Evolutionary conservation across 2,329 filamentous ascomycete genomes (phyloP).

Genomic region (Epicoccum nigrum): DNA sequence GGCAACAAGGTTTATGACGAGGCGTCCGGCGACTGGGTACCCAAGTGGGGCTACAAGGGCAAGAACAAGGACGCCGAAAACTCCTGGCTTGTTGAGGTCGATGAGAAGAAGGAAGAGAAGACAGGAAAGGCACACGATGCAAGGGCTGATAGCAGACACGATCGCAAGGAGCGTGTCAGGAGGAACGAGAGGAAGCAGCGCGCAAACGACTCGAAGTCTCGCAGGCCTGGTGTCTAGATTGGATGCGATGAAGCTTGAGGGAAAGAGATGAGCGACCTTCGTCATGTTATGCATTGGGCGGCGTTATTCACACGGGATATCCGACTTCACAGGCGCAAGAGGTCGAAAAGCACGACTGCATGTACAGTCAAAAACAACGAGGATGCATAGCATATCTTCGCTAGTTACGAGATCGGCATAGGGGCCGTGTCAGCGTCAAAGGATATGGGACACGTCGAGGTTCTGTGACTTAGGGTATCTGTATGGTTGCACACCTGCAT

Average conservation of each 20-base stretch:
- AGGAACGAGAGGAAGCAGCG: slow-evolving; percentile 53
- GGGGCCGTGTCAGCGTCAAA: not conserved
- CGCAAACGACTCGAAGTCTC: slow-evolving; percentile 68
- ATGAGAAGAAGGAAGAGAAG: slow-evolving; percentile 72
- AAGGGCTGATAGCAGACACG: slow-evolving; percentile 66
- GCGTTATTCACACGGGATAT: slow-evolving; percentile 31
- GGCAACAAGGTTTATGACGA: slow-evolving; percentile 85
- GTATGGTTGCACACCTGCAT: too few species aligned
- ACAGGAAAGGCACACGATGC: slow-evolving; percentile 63
- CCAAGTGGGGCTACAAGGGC: slow-evolving; percentile 93
- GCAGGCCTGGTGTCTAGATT: slow-evolving; percentile 54
- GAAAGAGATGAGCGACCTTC: slow-evolving; percentile 17
- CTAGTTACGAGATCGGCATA: not conserved
- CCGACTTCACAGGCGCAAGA: slow-evolving; percentile 19
- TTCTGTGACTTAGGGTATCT: not conserved
- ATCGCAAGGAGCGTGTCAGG: slow-evolving; percentile 57
- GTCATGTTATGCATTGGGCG: slow-evolving; percentile 38
- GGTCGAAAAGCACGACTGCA: slow-evolving; percentile 19
- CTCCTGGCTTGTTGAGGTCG: slow-evolving; percentile 92
- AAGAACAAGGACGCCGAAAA: slow-evolving; percentile 83
- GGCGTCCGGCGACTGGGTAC: slow-evolving; percentile 82
- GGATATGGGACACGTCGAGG: not conserved
- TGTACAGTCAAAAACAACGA: slow-evolving; percentile 1
- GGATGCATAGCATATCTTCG: not conserved
- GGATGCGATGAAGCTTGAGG: slow-evolving; percentile 15